Evolutionary conservation across 495 filamentous ascomycete species (phyloP).

Genomic region (Letharia columbiana): DNA sequence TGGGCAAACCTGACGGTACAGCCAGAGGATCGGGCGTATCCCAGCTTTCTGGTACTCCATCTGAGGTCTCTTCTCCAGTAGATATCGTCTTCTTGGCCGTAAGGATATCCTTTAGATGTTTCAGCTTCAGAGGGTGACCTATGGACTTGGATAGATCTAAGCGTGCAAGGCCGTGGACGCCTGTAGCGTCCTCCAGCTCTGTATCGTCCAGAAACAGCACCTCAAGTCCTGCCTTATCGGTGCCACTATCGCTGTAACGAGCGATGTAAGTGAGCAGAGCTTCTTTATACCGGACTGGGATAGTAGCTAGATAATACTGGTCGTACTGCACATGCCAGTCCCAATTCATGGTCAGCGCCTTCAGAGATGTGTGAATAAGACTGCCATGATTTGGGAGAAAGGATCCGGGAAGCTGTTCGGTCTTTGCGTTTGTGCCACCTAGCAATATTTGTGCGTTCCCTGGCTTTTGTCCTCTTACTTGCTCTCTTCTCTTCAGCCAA

Average conservation of each 20-base stretch:
- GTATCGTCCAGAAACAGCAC: slow-evolving; percentile 29
- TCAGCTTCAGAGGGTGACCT: slow-evolving; percentile 49
- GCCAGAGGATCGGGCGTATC: slow-evolving; percentile 1
- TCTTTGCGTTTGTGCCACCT: slow-evolving; percentile 20
- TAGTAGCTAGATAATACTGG: slow-evolving; percentile 52
- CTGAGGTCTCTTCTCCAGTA: slow-evolving; percentile 15
- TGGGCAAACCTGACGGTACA: slow-evolving; percentile 19
- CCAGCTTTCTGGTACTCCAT: slow-evolving; percentile 14
- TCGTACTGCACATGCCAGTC: slow-evolving; percentile 57
- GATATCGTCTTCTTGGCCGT: slow-evolving; percentile 4
- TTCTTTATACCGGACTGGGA: slow-evolving; percentile 54
- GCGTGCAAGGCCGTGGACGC: slow-evolving; percentile 46
- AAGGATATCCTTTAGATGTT: slow-evolving; percentile 47
- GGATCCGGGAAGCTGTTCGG: slow-evolving; percentile 35
- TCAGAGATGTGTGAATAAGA: slow-evolving; percentile 50
- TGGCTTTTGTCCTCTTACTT: background rate
- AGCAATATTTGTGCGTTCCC: background rate
- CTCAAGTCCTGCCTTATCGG: slow-evolving; percentile 19
- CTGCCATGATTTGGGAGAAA: slow-evolving; percentile 39
- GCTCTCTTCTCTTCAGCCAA: slow-evolving; percentile 14
- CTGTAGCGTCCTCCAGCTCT: slow-evolving; percentile 26
- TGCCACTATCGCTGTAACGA: slow-evolving; percentile 32
- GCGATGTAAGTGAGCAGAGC: slow-evolving; percentile 56
- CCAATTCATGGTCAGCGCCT: slow-evolving; percentile 60
- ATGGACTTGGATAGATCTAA: slow-evolving; percentile 59